Evolutionary conservation across 495 filamentous ascomycete species (phyloP).

Genomic region (Aspergillus indologenus): DNA sequence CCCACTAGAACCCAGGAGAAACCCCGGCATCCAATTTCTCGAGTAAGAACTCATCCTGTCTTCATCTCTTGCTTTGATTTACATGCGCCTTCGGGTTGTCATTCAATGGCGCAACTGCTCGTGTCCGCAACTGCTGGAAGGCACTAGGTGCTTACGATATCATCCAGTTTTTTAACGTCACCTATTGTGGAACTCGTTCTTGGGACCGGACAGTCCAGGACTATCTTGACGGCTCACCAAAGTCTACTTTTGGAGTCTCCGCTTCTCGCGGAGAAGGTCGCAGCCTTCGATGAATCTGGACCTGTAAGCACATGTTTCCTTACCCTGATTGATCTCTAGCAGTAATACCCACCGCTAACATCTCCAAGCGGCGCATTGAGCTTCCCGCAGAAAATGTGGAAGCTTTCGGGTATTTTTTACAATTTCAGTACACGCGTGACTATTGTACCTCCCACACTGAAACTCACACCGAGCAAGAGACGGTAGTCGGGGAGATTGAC

Average conservation of each 20-base stretch:
- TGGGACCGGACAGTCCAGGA: slow-evolving; percentile 58
- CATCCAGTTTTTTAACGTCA: slow-evolving; percentile 56
- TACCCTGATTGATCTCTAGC: background rate
- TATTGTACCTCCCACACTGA: slow-evolving; percentile 72
- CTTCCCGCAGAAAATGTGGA: slow-evolving; percentile 71
- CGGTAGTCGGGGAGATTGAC: slow-evolving; percentile 62
- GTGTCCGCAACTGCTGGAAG: background rate
- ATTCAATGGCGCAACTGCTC: background rate
- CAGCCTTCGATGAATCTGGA: slow-evolving; percentile 48
- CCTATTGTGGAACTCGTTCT: slow-evolving; percentile 78
- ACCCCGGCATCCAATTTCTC: slow-evolving; percentile 29
- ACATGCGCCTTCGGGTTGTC: background rate
- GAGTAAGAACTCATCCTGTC: slow-evolving; percentile 27
- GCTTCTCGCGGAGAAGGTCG: slow-evolving; percentile 63
- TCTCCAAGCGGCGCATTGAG: slow-evolving; percentile 57
- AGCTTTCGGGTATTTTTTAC: slow-evolving; percentile 81
- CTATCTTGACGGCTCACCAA: slow-evolving; percentile 74
- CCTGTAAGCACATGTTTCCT: slow-evolving; percentile 20
- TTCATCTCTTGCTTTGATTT: background rate
- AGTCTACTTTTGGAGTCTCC: slow-evolving; percentile 69
- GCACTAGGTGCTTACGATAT: slow-evolving; percentile 10
- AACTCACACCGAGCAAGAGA: slow-evolving; percentile 45
- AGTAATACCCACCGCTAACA: slow-evolving; percentile 1
- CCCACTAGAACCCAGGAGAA: slow-evolving; percentile 22
- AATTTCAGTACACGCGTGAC: slow-evolving; percentile 89